phyloP scores from a whole-genome alignment of 2,329 filamentous ascomycete species.

The Aspergillus fumigatus region DNA sequence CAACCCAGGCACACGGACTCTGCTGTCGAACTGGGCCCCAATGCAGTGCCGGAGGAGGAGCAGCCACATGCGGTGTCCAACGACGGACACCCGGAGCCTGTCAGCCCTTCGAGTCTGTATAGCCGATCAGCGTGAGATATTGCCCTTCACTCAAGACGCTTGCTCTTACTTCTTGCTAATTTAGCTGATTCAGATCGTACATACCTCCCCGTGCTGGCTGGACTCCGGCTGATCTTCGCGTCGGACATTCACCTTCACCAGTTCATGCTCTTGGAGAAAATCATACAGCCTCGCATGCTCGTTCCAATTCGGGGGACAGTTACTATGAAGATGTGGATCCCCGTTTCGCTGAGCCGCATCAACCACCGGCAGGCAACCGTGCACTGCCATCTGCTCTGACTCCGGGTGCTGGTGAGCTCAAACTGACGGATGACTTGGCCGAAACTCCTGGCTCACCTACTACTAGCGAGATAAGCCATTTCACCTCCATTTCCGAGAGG shows the following conservation, averaged over 20 bases:
- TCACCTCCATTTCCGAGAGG: conserved; percentile 85
- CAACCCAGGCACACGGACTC: conserved; percentile 45
- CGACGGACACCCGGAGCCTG: conserved; percentile 21
- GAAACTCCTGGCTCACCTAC: conserved; percentile 65
- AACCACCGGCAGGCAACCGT: conserved; percentile 22
- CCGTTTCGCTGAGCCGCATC: conserved; percentile 58
- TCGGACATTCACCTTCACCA: conserved; percentile 14
- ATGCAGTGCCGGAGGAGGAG: conserved; percentile 16
- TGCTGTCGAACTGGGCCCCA: conserved; percentile 29
- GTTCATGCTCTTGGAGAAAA: conserved; percentile 18
- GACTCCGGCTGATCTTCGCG: conserved; percentile 18
- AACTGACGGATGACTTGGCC: conserved; percentile 49
- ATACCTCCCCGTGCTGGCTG: conserved; percentile 45
- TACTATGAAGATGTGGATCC: conserved; percentile 96
- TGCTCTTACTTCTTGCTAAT: conserved; percentile 13
- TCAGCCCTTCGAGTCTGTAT: conserved; percentile 68
- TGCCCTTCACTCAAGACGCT: neutral
- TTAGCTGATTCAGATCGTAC: conserved; percentile 26
- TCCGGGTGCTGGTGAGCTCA: conserved; percentile 39
- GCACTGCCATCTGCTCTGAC: conserved; percentile 34
- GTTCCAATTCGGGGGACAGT: conserved; percentile 41
- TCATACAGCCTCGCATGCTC: conserved; percentile 20
- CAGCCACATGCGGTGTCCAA: conserved; percentile 24
- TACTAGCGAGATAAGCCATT: conserved; percentile 74
- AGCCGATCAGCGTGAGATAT: conserved; percentile 65